phyloP scores from a whole-genome alignment of 768 basidiomycete species.

The Amanita phalloides region DNA sequence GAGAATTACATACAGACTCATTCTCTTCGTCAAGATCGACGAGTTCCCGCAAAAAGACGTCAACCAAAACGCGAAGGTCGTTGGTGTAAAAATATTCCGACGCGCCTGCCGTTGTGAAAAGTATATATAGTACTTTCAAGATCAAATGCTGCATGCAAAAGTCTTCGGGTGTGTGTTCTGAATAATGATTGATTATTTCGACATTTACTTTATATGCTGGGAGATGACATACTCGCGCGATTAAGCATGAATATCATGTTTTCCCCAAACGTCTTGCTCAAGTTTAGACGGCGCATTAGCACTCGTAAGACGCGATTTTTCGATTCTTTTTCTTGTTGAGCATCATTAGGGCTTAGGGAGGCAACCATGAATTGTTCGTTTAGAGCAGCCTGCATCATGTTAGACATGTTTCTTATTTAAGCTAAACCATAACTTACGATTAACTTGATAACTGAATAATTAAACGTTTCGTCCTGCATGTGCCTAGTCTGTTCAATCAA shows the following conservation, averaged over 20 bases:
- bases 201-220: neutral
- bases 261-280: constrained; percentile 93
- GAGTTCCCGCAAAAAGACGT: constrained; percentile 94
- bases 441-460: constrained; percentile 91
- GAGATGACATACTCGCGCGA: constrained; percentile 63
- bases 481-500: constrained; percentile 87
- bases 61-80: constrained; percentile 90
- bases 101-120: constrained; percentile 89
- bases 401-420: neutral
- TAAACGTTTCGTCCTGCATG: constrained; percentile 85
- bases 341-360: constrained; percentile 30
- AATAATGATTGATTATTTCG: neutral
- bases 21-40: constrained; percentile 87
- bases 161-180: constrained; percentile 82
- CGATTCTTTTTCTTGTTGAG: constrained; percentile 20
- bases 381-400: constrained; percentile 56
- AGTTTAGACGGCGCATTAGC: constrained; percentile 72
- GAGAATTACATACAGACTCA: constrained; percentile 57
- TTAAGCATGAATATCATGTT: constrained; percentile 99
- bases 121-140: constrained; percentile 86
- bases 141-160: constrained; percentile 91
- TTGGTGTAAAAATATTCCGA: constrained; percentile 98
- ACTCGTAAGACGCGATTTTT: constrained; percentile 78
- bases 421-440: constrained; percentile 45
- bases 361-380: constrained; percentile 99